Percentiles rank a stretch among this genome's conserved stretches.
Evolutionary conservation across 768 basidiomycete genomes (phyloP).

Genomic region (Tylopilus felleus): DNA sequence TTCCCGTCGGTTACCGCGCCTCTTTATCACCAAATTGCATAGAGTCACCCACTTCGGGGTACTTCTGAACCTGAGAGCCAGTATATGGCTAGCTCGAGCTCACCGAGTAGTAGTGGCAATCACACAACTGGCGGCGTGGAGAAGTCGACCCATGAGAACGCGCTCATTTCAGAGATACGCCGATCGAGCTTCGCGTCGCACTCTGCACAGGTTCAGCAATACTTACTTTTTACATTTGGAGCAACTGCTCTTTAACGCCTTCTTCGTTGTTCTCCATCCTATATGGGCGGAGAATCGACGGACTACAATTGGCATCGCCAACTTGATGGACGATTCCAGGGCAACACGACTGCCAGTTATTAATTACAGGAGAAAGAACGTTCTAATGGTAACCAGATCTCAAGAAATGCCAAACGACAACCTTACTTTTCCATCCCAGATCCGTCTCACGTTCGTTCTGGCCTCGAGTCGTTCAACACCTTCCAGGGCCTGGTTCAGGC

Average conservation of each 20-base stretch:
- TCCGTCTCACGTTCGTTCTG: neutral
- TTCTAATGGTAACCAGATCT: constrained; percentile 13
- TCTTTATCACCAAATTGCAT: constrained; percentile 22
- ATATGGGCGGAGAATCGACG: constrained; percentile 19
- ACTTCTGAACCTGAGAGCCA: constrained; percentile 19
- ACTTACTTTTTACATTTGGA: neutral
- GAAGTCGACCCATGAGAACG: neutral
- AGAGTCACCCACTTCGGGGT: constrained; percentile 9
- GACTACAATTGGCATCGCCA: constrained; percentile 6
- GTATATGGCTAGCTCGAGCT: neutral
- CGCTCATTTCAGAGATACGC: constrained; percentile 8
- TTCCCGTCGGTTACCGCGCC: constrained; percentile 32
- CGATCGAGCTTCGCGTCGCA: neutral
- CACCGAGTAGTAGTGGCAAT: neutral
- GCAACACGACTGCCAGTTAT: constrained; percentile 15
- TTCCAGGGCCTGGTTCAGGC: constrained; percentile 35
- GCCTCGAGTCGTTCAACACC: constrained; percentile 21
- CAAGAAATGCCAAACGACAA: neutral
- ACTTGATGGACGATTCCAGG: constrained; percentile 11
- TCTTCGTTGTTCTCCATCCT: constrained; percentile 9
- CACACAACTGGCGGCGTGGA: neutral
- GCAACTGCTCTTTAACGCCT: neutral
- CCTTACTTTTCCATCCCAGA: constrained; percentile 1
- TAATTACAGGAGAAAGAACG: constrained; percentile 8
- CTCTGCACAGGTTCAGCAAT: neutral